Conservation (phyloP, 176 grass and related monocot genomes). For the Oryza meyeriana region DNA sequence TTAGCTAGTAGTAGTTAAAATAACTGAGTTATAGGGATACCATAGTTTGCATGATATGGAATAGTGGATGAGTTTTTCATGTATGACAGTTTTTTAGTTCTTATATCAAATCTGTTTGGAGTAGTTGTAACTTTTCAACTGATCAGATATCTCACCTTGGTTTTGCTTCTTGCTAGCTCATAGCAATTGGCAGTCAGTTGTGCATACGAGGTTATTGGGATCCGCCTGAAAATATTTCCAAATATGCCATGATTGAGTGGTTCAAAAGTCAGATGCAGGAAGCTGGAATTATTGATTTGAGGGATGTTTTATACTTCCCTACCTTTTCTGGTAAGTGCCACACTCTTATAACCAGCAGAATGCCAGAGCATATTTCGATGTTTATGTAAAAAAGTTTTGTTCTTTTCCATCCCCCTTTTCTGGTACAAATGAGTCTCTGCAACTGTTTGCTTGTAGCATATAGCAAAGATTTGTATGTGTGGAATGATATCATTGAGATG, state of each 20-base stretch:
- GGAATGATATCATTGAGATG: neutral
- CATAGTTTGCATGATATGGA: neutral
- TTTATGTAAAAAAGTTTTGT: conserved; percentile 8
- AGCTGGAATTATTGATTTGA: conserved; percentile 55
- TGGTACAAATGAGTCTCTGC: neutral
- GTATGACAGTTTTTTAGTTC: neutral
- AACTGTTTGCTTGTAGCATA: neutral
- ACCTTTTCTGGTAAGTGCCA: conserved; percentile 45
- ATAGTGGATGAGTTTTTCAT: neutral
- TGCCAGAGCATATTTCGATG: neutral
- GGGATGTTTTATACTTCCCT: conserved; percentile 59
- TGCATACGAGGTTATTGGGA: conserved; percentile 91
- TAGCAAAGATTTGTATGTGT: neutral
- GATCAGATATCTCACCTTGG: conserved; percentile 2
- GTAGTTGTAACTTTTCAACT: neutral
- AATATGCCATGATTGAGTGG: conserved; percentile 56
- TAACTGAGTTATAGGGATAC: neutral
- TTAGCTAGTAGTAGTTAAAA: neutral
- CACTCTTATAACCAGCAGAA: neutral
- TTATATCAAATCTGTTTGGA: neutral
- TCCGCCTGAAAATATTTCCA: conserved; percentile 58
- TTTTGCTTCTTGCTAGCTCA: conserved; percentile 49
- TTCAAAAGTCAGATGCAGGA: conserved; percentile 66
- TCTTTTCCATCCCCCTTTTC: neutral
- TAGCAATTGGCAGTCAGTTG: conserved; percentile 51